phyloP scores from a whole-genome alignment of 768 basidiomycete species.

The Astraeus odoratus region DNA sequence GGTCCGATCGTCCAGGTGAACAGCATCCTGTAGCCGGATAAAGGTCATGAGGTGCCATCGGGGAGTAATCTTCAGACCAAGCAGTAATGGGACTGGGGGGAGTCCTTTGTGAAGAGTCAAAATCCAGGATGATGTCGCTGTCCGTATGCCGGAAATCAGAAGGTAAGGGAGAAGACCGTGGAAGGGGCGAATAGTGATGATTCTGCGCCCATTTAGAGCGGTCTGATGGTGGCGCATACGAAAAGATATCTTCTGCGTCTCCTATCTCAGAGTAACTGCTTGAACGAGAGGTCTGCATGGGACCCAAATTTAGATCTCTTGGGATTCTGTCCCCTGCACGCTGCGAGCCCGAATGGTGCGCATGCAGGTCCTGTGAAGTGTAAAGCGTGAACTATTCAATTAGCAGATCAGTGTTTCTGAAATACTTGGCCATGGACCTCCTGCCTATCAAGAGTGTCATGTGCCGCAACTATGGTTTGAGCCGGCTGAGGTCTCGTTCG shows the following conservation, averaged over 20 bases:
- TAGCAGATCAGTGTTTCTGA: not conserved
- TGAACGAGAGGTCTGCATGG: too few species aligned
- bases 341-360: too few species aligned
- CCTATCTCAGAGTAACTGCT: not conserved
- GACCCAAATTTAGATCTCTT: too few species aligned
- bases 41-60: not conserved
- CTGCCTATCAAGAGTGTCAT: not conserved
- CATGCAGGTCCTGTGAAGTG: not conserved
- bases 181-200: constrained; percentile 6
- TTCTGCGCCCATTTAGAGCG: not conserved
- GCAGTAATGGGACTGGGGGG: not conserved
- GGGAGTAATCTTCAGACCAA: not conserved
- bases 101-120: constrained; percentile 19
- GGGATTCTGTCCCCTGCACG: too few species aligned
- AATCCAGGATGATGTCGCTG: constrained; percentile 10
- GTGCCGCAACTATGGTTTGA: too few species aligned
- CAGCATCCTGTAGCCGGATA: not conserved
- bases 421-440: not conserved
- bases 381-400: not conserved
- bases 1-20: not conserved
- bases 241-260: not conserved
- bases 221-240: not conserved
- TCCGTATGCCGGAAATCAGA: constrained; percentile 12
- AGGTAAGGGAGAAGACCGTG: constrained; percentile 18
- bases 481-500: not conserved